These are phyloP conservation scores for Cyclanthera cordifolia DNA, from an alignment of 306 rosid species.

Conservation along the genomic window DNA sequence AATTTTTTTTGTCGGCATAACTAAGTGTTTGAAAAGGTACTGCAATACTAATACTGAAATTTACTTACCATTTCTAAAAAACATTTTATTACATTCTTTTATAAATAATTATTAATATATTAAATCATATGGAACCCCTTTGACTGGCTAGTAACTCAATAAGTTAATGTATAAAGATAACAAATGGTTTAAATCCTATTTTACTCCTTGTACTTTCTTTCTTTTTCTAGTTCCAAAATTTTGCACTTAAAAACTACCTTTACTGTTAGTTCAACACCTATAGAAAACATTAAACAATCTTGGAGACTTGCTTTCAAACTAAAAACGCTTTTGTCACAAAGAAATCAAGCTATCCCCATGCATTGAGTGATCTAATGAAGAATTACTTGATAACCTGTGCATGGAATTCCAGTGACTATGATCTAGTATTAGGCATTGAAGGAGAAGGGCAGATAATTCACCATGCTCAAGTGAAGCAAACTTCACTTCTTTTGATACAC, in stretches of 20 bases:
- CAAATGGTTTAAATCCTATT: background rate
- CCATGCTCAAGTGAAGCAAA: background rate
- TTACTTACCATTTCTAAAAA: background rate
- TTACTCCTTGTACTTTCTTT: background rate
- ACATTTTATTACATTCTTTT: background rate
- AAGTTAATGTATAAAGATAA: background rate
- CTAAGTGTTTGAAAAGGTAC: background rate
- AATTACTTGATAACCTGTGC: background rate
- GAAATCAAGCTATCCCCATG: background rate
- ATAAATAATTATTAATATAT: background rate
- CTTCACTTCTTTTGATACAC: background rate
- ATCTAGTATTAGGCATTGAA: background rate
- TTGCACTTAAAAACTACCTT: background rate
- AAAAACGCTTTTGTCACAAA: background rate
- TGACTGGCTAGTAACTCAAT: background rate
- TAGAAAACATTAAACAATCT: background rate
- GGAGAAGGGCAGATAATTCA: background rate
- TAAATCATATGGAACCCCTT: background rate
- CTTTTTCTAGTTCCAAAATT: background rate
- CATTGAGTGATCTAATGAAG: background rate
- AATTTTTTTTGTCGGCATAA: background rate
- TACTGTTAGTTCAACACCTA: too few relatives aligned
- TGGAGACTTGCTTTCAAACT: background rate
- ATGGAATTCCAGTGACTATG: background rate
- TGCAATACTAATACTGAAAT: background rate